Evolutionary conservation across 2,329 filamentous ascomycete genomes (phyloP), one percentile per base, ranked within the genome.

Genomic region (Talaromyces islandicus): DNA sequence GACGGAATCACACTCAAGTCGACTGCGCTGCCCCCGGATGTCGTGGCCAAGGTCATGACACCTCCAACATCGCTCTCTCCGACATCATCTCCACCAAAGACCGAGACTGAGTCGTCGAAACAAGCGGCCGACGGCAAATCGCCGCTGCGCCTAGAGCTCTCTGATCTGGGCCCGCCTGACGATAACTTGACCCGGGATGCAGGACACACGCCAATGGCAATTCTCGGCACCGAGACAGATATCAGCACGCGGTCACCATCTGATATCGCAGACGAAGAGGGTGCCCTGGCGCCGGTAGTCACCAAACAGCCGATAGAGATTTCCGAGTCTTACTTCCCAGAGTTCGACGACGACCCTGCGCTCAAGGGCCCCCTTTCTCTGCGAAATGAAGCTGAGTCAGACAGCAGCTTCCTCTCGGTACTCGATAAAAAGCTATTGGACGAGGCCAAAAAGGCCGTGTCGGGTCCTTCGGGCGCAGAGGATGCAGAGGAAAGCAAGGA

Each of bases 1-100:
- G 78, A 80, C 61, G 77, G 78, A 6, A 80, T 80, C 60, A 79
- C 74, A 6, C 70, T 80, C 55, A 80, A 79, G 59, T 78, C 77
- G 3, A 75, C 75, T 21, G 77, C 72, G 4, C 65, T 80, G 43
- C 75, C 73, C 27, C 77, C 76, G 4, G 74, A 73, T 57, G 70
- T 80, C 19, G 71, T 77, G 19, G 76, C 75, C 46, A 75, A 71
- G 61, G 73, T 78, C 57, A 74, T 77, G 64, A 77, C 76, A 30
- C 75, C 76, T 30, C 71, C 74, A 30, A 75, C 76, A 60, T 77
- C 76, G 32, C 72, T 75, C 25, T 71, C 74, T 30, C 57, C 60
- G n/a, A 59, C 60, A 25, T 60, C 60, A 12, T 73, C 75, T 9
- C 71, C 72, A 14, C 65, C 62, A 1, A 57, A 54, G 56, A 64